Percentiles rank a stretch among this genome's conserved stretches.
Conservation (phyloP, 2,329 filamentous ascomycete species). For the Ceratocystis variospora region DNA sequence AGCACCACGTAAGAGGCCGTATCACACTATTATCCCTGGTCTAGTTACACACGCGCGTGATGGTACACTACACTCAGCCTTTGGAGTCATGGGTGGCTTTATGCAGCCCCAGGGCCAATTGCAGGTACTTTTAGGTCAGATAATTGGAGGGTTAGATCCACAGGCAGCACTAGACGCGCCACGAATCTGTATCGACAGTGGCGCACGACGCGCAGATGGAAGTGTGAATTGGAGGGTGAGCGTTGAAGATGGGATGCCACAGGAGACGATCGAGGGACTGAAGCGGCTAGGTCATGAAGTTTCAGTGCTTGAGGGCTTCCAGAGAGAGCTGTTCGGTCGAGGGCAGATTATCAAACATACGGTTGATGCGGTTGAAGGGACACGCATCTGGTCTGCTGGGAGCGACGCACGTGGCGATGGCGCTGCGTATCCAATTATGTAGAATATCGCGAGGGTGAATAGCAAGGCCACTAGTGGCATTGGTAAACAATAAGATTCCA, state of each 20-base stretch:
- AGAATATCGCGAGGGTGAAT: not conserved
- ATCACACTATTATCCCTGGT: conserved; percentile 95
- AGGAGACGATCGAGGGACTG: conserved; percentile 54
- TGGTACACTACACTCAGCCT: conserved; percentile 65
- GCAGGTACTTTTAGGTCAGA: conserved; percentile 80
- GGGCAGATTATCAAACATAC: conserved; percentile 76
- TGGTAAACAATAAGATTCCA: not conserved
- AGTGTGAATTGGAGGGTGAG: conserved; percentile 52
- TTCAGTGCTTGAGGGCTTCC: conserved; percentile 49
- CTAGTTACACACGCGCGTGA: conserved; percentile 68
- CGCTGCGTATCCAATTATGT: conserved; percentile 39
- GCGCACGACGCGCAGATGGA: conserved; percentile 47
- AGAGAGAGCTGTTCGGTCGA: conserved; percentile 61
- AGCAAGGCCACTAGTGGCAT: not conserved
- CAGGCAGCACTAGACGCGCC: conserved; percentile 86
- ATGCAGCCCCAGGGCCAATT: conserved; percentile 98
- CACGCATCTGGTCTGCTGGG: conserved; percentile 69
- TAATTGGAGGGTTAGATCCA: conserved; percentile 66
- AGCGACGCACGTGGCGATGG: conserved; percentile 85
- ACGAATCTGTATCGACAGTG: conserved; percentile 72
- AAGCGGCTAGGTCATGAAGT: conserved; percentile 59
- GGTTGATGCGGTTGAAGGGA: conserved; percentile 53
- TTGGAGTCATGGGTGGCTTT: conserved; percentile 95
- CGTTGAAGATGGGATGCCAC: conserved; percentile 68
- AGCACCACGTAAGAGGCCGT: conserved; percentile 72